Evolutionary conservation across 768 basidiomycete species (phyloP), one percentile per base, ranked within the genome.

Genomic region (Kwoniella heveanensis): DNA sequence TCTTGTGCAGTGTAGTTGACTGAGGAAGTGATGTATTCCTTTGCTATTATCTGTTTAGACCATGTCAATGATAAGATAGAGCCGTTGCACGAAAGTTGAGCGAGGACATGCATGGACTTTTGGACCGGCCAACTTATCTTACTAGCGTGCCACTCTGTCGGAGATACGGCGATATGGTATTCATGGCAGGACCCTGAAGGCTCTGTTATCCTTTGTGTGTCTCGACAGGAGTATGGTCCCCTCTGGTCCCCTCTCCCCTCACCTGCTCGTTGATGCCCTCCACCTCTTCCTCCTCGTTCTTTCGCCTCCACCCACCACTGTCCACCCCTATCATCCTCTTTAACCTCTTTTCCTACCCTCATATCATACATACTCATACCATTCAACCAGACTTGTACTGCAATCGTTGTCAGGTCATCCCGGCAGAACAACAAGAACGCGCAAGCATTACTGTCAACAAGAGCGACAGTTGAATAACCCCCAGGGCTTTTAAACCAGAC

Each of bases 221-320:
- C 2, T 53, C n/a, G n/a, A n/a, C n/a, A n/a, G n/a, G n/a, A n/a
- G n/a, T 48, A 19, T 32, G 32, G 7, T 32, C 32, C 13, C 5
- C 13, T 5, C 32, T 32, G 5, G 32, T 32, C 32, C n/a, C n/a
- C n/a, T n/a, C n/a, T n/a, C n/a, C 39, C 36, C 26, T 47, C 44
- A 27, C 39, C n/a, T 26, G 19, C 12, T 3, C 17, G 36, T 46
- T 15, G 36, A 29, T 13, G 8, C 25, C 52, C 47, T 62, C 54
- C 53, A 48, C 60, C 50, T 52, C 37, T 10, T 26, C 36, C 49
- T 50, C 47, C 9, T 44, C 26, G 8, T 12, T 25, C 26, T 5
- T 12, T 25, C 32, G n/a, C 60, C 60, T 62, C 60, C 60, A 62
- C 60, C 21, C 47, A 55, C 29, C 17, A 17, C 24, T 22, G 52